phyloP scores from a whole-genome alignment of 176 grass and related monocot species.

The Typha latifolia region DNA sequence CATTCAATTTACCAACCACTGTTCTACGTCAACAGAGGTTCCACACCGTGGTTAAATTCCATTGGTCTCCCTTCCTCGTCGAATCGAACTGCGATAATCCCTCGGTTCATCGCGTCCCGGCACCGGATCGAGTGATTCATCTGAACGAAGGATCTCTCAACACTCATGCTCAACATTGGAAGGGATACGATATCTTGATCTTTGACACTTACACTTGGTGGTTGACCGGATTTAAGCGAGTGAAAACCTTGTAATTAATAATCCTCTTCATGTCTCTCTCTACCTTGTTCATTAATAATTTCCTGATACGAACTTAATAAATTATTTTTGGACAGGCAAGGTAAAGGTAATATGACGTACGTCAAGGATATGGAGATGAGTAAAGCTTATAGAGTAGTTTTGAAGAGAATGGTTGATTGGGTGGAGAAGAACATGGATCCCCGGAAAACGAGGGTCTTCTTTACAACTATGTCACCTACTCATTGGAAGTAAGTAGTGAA shows the following conservation, averaged over 20 bases:
- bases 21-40: constrained; percentile 5
- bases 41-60: constrained; percentile 9
- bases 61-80: constrained; percentile 20
- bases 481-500: constrained; percentile 41
- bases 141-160: neutral
- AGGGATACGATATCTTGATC: constrained; percentile 14
- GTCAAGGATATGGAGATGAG: no score
- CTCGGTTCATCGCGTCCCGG: neutral
- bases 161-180: constrained; percentile 10
- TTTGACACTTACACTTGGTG: constrained; percentile 27
- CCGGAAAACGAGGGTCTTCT: constrained; percentile 45
- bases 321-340: no score
- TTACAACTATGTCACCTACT: constrained; percentile 91
- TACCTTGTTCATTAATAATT: no score
- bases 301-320: no score
- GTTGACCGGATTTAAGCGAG: neutral
- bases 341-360: no score
- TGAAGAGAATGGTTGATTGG: constrained; percentile 50
- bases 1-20: no score
- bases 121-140: neutral
- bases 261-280: neutral
- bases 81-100: constrained; percentile 19
- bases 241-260: constrained; percentile 9
- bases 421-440: constrained; percentile 80
- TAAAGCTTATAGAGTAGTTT: no score